These are phyloP conservation scores for Dendrobium nobile DNA, from an alignment of 106 monocot genomes.

Conservation along the genomic window DNA sequence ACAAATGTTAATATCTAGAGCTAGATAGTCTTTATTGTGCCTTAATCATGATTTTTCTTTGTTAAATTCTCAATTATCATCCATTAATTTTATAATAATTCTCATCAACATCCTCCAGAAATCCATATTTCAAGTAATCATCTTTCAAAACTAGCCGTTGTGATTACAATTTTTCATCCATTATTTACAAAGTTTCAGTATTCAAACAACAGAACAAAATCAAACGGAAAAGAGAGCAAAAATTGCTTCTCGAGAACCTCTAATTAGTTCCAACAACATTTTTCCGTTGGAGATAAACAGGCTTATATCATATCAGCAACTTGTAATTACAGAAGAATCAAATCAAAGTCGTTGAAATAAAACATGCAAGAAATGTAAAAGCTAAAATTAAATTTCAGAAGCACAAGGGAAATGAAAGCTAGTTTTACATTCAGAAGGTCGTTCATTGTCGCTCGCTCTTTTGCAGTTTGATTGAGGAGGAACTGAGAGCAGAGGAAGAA, in stretches of 20 bases:
- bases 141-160: too few species aligned
- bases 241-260: too few species aligned
- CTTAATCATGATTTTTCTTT: background rate
- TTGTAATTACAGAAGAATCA: too few species aligned
- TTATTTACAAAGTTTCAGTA: too few species aligned
- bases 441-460: background rate
- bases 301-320: too few species aligned
- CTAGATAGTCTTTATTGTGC: background rate
- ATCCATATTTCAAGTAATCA: too few species aligned
- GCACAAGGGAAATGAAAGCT: background rate
- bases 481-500: background rate
- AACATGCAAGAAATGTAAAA: background rate
- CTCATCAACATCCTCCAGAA: background rate
- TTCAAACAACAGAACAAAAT: too few species aligned
- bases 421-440: constrained; percentile 3
- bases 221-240: too few species aligned
- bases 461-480: background rate
- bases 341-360: too few species aligned
- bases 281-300: too few species aligned
- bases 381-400: background rate
- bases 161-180: too few species aligned
- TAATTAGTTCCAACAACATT: too few species aligned
- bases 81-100: background rate
- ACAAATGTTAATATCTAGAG: background rate
- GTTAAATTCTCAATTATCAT: background rate